Percentiles rank a stretch among this genome's conserved stretches.
phyloP scores from a whole-genome alignment of 176 grass and related monocot genomes.

The Carex littledalei region DNA sequence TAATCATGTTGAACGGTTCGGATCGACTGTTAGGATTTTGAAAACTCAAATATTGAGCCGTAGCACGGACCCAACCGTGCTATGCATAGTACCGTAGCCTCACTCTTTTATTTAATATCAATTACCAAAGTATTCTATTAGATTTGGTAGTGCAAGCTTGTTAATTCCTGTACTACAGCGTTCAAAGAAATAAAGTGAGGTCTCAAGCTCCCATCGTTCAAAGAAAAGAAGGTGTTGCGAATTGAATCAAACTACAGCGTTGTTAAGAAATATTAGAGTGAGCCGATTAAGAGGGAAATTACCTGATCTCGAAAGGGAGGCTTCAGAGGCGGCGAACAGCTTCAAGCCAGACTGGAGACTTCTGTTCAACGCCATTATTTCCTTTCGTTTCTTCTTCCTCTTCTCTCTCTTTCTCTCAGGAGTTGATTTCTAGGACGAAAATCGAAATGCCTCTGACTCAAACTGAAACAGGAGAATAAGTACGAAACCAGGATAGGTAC shows the following conservation, averaged over 20 bases:
- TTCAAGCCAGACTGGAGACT: conserved; percentile 53
- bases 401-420: neutral
- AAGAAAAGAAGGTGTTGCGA: neutral
- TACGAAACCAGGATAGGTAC: neutral
- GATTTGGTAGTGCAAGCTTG: neutral
- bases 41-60: too few relatives aligned
- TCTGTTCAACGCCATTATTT: conserved; percentile 48
- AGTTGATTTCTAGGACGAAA: neutral
- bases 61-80: too few relatives aligned
- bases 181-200: neutral
- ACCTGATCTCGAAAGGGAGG: conserved; percentile 60
- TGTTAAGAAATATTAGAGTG: neutral
- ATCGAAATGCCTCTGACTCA: neutral
- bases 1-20: too few relatives aligned
- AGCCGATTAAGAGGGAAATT: neutral
- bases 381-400: neutral
- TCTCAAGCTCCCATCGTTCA: neutral
- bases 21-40: too few relatives aligned
- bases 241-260: neutral
- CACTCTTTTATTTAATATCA: neutral
- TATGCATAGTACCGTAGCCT: too few relatives aligned
- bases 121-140: neutral
- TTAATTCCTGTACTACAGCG: neutral
- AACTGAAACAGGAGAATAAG: neutral
- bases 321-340: conserved; percentile 40